Base-by-base conservation (phyloP, 345 rosid genomes). In the Euphorbia peplus region DNA sequence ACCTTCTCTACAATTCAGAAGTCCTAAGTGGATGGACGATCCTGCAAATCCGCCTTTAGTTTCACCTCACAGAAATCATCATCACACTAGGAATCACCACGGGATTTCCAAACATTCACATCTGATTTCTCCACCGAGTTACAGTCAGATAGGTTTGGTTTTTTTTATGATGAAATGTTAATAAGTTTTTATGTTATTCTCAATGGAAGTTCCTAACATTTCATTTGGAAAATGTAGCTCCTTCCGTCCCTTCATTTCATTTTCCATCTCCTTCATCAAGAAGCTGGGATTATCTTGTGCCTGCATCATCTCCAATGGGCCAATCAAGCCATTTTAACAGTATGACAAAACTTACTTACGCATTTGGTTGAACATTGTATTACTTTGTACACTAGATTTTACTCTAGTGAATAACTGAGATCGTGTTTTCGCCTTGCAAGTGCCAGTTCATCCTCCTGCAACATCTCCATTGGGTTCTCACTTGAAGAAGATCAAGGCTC, bases 401-500 rank as follows among this genome's bases (percentile, higher is more conserved):
- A 32, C 3, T 32, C 37, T 37, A 68, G 37, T 19, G 30, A 11
- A 21, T 56, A 41, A 47, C 26, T 51, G 44, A 55, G 61, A 30
- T 58, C 2, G n/a, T 63, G 28, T 71, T 64, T 75, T 68, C 21
- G 74, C 56, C 61, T 29, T 60, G 54, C 66, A 67, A 83, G 83
- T 75, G 59, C 78, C 60, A 52, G 19, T 37, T 72, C 73, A 70
- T 80, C 78, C 74, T 18, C 89, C 92, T 66, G 70, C 79, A 48
- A 51, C 70, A 37, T 79, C 88, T 68, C 93, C 93, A 9, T 19
- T 48, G 4, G 24, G 48, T 41, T 73, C 83, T 29, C 73, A 79
- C 66, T 55, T 74, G 65, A 79, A 71, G 71, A 82, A 79, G 70
- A 57, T n/a, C 2, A 88, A 75, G 72, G 32, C 81, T 73, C 84